These are phyloP conservation scores for Avena sativa DNA, from an alignment of 176 grass and related monocot genomes.

Conservation along the genomic window DNA sequence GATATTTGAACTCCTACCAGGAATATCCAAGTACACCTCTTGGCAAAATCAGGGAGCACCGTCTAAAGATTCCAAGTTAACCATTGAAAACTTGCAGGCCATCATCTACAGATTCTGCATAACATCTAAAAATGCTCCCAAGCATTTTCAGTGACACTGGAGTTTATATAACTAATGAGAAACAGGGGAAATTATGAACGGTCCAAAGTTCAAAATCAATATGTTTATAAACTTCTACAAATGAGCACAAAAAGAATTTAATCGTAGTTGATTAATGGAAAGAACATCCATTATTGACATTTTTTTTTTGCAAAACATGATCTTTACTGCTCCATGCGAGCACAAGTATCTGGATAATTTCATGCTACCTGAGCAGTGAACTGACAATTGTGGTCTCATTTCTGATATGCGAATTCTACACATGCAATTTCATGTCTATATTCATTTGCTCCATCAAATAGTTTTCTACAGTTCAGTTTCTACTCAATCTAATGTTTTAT, in stretches of 20 bases:
- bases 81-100: too few species aligned
- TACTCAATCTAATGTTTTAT: too few species aligned
- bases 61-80: too few species aligned
- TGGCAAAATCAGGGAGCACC: too few species aligned
- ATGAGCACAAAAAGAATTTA: background rate
- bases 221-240: background rate
- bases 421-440: too few species aligned
- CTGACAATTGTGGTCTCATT: constrained; percentile 63
- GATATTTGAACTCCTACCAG: too few species aligned
- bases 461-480: too few species aligned
- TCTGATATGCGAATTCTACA: background rate
- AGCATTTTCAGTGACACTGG: constrained; percentile 65
- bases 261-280: background rate
- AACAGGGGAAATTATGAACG: background rate
- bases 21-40: too few species aligned
- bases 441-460: too few species aligned
- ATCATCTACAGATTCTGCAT: background rate
- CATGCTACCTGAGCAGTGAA: constrained; percentile 58
- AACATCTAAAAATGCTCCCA: constrained; percentile 66
- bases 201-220: background rate
- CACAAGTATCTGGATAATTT: background rate
- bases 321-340: background rate
- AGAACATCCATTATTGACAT: background rate
- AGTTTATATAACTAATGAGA: constrained; percentile 48
- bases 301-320: background rate